These are phyloP conservation scores for Cytauxzoon felis DNA, from an alignment of 169 alveolate genomes.

Conservation along the genomic window DNA sequence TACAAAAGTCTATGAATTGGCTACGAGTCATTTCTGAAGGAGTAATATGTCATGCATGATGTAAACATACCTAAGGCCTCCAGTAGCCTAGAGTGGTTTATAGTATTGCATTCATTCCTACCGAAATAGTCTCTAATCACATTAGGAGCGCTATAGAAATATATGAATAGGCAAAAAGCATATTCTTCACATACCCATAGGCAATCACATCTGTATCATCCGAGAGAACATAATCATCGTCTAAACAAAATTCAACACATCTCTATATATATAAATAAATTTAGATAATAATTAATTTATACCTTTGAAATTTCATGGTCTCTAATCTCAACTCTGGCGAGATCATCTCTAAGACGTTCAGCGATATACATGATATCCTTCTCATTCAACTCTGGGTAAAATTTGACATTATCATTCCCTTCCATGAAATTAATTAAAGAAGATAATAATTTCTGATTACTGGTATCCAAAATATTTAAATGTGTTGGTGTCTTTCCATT, in stretches of 20 bases:
- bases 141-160: constrained; percentile 49
- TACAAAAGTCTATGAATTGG: constrained; percentile 53
- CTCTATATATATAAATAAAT: background rate
- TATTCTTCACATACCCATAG: constrained; percentile 12
- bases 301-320: constrained; percentile 23
- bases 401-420: constrained; percentile 5
- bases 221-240: constrained; percentile 36
- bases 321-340: constrained; percentile 42
- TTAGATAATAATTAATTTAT: background rate
- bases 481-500: background rate
- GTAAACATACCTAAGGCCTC: constrained; percentile 21
- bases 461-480: constrained; percentile 21
- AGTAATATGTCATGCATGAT: background rate
- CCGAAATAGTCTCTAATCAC: constrained; percentile 56
- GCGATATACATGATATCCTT: constrained; percentile 33
- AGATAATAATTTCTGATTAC: constrained; percentile 11
- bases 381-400: constrained; percentile 37
- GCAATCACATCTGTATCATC: constrained; percentile 60
- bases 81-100: constrained; percentile 28
- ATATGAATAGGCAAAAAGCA: background rate
- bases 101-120: constrained; percentile 26
- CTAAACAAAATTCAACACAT: constrained; percentile 52
- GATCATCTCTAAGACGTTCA: constrained; percentile 19
- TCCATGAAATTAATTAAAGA: constrained; percentile 16
- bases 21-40: constrained; percentile 23